A percentile compares a stretch with the other conserved stretches of the same genome.
phyloP scores from a whole-genome alignment of 495 filamentous ascomycete genomes.

The Pyrenula aspistea region DNA sequence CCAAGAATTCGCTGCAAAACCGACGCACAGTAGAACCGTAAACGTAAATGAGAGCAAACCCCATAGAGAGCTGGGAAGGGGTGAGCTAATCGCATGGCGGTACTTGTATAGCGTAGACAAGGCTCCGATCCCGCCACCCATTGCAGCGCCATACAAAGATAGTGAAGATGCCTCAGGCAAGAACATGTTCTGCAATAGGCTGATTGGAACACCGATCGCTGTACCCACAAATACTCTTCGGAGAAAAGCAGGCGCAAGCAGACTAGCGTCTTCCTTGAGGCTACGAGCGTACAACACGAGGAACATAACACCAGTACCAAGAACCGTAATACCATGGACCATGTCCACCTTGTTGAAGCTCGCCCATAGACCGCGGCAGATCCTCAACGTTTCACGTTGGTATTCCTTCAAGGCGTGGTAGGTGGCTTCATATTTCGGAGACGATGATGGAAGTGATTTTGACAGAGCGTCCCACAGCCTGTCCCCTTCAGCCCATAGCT shows the following conservation, averaged over 20 bases:
- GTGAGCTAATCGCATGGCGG: conserved; percentile 33
- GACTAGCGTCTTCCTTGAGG: conserved; percentile 35
- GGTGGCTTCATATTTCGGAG: conserved; percentile 18
- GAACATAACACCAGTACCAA: conserved; percentile 51
- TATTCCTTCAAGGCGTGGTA: conserved; percentile 59
- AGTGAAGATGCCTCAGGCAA: conserved; percentile 14
- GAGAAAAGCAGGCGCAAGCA: conserved; percentile 38
- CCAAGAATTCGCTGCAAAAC: conserved; percentile 94
- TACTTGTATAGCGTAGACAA: conserved; percentile 39
- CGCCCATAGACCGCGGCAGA: conserved; percentile 84
- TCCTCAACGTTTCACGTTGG: conserved; percentile 61
- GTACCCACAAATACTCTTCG: conserved; percentile 28
- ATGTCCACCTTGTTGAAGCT: conserved; percentile 80
- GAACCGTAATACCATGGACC: conserved; percentile 60
- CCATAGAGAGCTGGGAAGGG: conserved; percentile 74
- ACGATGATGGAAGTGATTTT: conserved; percentile 24
- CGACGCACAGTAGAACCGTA: conserved; percentile 69
- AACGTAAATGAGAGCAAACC: conserved; percentile 74
- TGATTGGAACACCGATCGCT: conserved; percentile 24
- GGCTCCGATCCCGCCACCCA: conserved; percentile 53
- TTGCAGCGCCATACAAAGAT: conserved; percentile 34
- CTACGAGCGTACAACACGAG: conserved; percentile 62
- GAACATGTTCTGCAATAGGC: conserved; percentile 12
- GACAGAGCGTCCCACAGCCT: conserved; percentile 26
- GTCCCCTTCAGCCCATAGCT: conserved; percentile 47